Conservation (phyloP, 352 stramenopile genomes). For the Thalassiosira hispida region DNA sequence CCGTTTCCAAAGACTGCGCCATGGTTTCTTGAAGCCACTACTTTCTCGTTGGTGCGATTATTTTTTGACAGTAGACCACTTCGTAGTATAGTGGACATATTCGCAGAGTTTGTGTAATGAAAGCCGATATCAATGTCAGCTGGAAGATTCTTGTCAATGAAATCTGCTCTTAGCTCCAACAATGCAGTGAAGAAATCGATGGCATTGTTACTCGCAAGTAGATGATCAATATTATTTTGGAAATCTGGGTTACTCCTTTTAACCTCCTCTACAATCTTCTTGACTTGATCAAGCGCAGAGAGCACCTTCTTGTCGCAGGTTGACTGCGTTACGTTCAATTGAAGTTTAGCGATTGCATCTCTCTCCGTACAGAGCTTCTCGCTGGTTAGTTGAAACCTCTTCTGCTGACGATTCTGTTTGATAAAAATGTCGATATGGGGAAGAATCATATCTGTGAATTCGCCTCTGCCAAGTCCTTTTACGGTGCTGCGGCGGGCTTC, state of each 20-base stretch:
- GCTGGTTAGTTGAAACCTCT: slow-evolving; percentile 24
- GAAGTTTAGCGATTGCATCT: neutral
- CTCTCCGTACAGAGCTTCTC: neutral
- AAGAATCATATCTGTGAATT: slow-evolving; percentile 4
- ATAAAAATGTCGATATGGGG: slow-evolving; percentile 1
- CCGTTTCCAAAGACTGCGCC: slow-evolving; percentile 27
- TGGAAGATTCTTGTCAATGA: neutral
- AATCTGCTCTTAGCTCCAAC: slow-evolving; percentile 12
- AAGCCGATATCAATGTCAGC: slow-evolving; percentile 24
- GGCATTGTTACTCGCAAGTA: neutral
- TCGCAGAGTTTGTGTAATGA: slow-evolving; percentile 27
- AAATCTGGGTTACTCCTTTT: neutral
- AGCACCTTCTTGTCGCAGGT: slow-evolving; percentile 1
- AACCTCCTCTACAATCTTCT: neutral
- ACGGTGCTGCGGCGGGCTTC: slow-evolving; percentile 4
- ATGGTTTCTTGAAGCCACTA: neutral
- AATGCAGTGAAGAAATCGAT: slow-evolving; percentile 3
- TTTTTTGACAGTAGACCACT: slow-evolving; percentile 13
- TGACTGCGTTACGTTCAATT: neutral
- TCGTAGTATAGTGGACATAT: slow-evolving; percentile 18
- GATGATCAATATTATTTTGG: neutral
- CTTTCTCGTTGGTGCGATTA: slow-evolving; percentile 2
- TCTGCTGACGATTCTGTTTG: neutral
- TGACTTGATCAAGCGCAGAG: neutral
- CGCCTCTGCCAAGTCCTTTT: neutral